These are phyloP conservation scores for Plantago coronopus DNA, from an alignment of 305 asterid genomes.

Conservation along the genomic window DNA sequence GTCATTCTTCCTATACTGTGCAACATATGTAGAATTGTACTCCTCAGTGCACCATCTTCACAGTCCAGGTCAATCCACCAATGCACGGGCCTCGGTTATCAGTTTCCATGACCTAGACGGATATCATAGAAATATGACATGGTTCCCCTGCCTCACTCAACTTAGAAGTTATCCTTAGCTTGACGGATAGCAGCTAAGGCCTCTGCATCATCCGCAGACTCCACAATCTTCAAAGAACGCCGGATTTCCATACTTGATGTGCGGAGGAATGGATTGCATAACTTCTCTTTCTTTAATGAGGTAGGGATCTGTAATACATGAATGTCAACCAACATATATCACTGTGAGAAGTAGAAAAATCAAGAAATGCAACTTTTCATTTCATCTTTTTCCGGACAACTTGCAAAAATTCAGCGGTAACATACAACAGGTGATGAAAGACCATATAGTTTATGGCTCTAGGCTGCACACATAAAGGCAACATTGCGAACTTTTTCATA, in stretches of 20 bases:
- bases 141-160: background rate
- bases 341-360: background rate
- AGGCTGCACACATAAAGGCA: background rate
- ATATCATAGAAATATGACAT: background rate
- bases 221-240: constrained; percentile 51
- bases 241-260: constrained; percentile 80
- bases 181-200: constrained; percentile 68
- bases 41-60: too few species aligned
- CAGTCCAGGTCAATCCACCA: too few species aligned
- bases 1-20: background rate
- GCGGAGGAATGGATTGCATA: constrained; percentile 91
- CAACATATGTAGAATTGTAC: background rate
- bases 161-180: constrained; percentile 84
- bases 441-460: background rate
- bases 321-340: constrained; percentile 12
- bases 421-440: background rate
- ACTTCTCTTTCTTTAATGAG: constrained; percentile 64
- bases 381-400: too few species aligned
- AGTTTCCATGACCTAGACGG: too few species aligned
- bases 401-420: background rate
- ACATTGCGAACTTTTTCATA: background rate
- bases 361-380: too few species aligned
- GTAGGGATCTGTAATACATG: constrained; percentile 67
- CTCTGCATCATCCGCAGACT: constrained; percentile 65
- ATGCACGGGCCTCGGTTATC: too few species aligned